Conservation (phyloP, 2,329 filamentous ascomycete species). For the Xylaria sp. region DNA sequence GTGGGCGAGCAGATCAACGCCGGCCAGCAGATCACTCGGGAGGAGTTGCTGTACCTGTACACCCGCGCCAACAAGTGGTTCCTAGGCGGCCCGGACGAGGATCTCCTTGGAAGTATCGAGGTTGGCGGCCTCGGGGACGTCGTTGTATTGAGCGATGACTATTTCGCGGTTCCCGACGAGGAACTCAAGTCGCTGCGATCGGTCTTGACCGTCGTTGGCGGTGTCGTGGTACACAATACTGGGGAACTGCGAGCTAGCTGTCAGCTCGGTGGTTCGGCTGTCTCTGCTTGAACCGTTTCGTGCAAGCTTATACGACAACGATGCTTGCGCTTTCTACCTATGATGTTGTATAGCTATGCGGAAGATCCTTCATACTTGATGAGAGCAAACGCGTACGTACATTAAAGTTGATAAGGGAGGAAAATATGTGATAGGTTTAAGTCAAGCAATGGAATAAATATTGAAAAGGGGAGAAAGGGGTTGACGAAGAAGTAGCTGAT, state of each 20-base stretch:
- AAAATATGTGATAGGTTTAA: too few species aligned
- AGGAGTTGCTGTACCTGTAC: slow-evolving; percentile 30
- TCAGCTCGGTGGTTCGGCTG: too few species aligned
- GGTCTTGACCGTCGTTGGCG: slow-evolving; percentile 34
- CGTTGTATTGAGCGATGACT: slow-evolving; percentile 33
- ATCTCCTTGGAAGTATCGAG: slow-evolving; percentile 30
- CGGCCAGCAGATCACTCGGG: slow-evolving; percentile 29
- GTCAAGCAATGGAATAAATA: too few species aligned
- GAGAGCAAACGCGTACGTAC: too few species aligned
- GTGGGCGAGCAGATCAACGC: slow-evolving; percentile 31
- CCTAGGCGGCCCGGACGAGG: slow-evolving; percentile 32
- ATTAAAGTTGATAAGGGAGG: too few species aligned
- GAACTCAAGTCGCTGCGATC: slow-evolving; percentile 30
- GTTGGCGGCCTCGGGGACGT: slow-evolving; percentile 33
- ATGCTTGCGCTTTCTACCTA: too few species aligned
- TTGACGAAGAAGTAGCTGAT: too few species aligned
- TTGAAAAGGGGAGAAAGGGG: too few species aligned
- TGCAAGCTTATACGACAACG: too few species aligned
- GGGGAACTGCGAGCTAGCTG: neutral
- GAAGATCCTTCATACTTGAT: too few species aligned
- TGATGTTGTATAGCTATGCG: too few species aligned
- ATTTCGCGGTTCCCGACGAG: slow-evolving; percentile 33
- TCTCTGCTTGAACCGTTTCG: too few species aligned
- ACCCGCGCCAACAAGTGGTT: slow-evolving; percentile 36
- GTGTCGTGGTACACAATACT: slow-evolving; percentile 27